A percentile compares a stretch with the other conserved stretches of the same genome.
These are phyloP conservation scores for Neospora caninum DNA, from an alignment of 169 alveolate species.

Conservation along the genomic window DNA sequence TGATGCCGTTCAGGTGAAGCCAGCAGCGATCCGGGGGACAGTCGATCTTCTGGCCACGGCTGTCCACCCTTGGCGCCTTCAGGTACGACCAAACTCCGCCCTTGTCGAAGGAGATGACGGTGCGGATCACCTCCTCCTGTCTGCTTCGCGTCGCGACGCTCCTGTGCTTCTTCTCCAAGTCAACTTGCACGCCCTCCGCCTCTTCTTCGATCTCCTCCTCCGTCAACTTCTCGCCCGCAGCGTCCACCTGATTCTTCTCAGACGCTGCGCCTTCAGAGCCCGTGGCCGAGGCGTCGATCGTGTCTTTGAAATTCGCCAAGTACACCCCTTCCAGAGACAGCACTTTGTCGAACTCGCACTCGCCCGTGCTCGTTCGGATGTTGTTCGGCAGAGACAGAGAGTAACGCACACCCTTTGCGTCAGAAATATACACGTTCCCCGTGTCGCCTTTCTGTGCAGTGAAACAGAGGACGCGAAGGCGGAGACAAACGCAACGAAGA, in stretches of 20 bases:
- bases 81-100: slow-evolving; percentile 97
- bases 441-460: slow-evolving; percentile 72
- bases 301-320: slow-evolving; percentile 93
- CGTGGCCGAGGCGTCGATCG: slow-evolving; percentile 70
- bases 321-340: slow-evolving; percentile 96
- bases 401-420: slow-evolving; percentile 93
- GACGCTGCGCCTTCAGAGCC: slow-evolving; percentile 58
- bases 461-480: not conserved
- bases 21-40: slow-evolving; percentile 92
- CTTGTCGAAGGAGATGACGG: slow-evolving; percentile 96
- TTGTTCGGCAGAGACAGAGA: slow-evolving; percentile 91
- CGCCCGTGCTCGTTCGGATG: slow-evolving; percentile 90
- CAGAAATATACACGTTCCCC: slow-evolving; percentile 96
- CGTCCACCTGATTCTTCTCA: slow-evolving; percentile 59
- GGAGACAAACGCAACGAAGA: not conserved
- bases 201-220: slow-evolving; percentile 67
- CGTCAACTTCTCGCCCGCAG: slow-evolving; percentile 72
- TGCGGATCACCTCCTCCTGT: slow-evolving; percentile 79
- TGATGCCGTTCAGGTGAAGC: slow-evolving; percentile 93
- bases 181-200: slow-evolving; percentile 66
- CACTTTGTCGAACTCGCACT: slow-evolving; percentile 95
- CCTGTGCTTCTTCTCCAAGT: slow-evolving; percentile 62
- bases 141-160: slow-evolving; percentile 48
- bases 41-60: slow-evolving; percentile 89
- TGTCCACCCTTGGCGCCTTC: slow-evolving; percentile 94